Evolutionary conservation across 768 basidiomycete species (phyloP).

Genomic region (Leccinum barrowsii): DNA sequence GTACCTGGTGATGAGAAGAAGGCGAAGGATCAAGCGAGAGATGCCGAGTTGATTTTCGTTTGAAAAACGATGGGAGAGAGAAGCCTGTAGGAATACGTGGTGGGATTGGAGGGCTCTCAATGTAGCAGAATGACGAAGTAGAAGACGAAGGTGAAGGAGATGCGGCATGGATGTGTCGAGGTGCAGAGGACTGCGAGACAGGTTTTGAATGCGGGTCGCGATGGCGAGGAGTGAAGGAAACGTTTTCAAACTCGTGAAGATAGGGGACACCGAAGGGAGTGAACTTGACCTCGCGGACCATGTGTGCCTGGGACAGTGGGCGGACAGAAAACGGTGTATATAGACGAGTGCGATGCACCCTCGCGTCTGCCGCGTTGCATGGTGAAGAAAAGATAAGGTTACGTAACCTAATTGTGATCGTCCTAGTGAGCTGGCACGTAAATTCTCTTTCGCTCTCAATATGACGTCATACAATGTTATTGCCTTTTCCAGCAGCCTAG

Average conservation of each 20-base stretch:
- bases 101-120: conserved; percentile 18
- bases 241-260: conserved; percentile 27
- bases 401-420: conserved; percentile 1
- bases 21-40: background rate
- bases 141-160: conserved; percentile 9
- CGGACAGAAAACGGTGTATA: background rate
- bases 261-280: conserved; percentile 30
- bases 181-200: background rate
- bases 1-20: background rate
- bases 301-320: conserved; percentile 1
- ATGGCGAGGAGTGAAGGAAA: conserved; percentile 16
- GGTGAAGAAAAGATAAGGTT: background rate
- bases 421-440: background rate
- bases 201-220: background rate
- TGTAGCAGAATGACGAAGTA: conserved; percentile 27
- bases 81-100: conserved; percentile 12
- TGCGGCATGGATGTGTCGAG: background rate
- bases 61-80: conserved; percentile 24
- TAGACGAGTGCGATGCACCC: background rate
- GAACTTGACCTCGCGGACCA: conserved; percentile 28
- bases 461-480: conserved; percentile 28
- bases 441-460: background rate
- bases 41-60: conserved; percentile 12
- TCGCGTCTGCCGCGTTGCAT: conserved; percentile 6
- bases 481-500: conserved; percentile 27